Evolutionary conservation across 371 early-diverging fungal genomes (phyloP).

Genomic region (Mucor velutinosus): DNA sequence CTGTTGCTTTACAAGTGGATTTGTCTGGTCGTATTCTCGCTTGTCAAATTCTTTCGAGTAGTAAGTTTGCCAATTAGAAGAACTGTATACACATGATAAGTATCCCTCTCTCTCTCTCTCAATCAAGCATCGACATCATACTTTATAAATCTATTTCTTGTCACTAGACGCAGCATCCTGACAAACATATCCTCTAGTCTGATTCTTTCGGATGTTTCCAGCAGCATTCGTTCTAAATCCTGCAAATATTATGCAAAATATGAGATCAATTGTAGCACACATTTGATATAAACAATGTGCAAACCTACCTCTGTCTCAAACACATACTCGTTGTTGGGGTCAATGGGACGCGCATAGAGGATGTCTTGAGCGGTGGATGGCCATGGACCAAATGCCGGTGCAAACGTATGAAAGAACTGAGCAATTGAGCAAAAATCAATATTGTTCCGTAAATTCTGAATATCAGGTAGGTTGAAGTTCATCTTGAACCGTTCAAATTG

Average conservation of each 20-base stretch:
- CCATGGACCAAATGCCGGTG: conserved; percentile 49
- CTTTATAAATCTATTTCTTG: conserved; percentile 49
- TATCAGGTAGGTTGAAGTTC: conserved; percentile 21
- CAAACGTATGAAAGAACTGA: conserved; percentile 50
- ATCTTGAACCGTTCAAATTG: background rate
- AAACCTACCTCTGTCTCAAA: conserved; percentile 31
- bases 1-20: conserved; percentile 31
- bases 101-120: background rate
- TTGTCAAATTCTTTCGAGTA: conserved; percentile 58
- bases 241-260: conserved; percentile 23
- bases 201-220: conserved; percentile 31
- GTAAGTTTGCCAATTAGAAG: conserved; percentile 61
- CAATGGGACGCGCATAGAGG: conserved; percentile 20
- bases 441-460: conserved; percentile 43
- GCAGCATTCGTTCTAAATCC: conserved; percentile 51
- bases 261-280: conserved; percentile 6
- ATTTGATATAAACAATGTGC: background rate
- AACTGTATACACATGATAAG: conserved; percentile 28
- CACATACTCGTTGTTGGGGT: conserved; percentile 13
- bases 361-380: conserved; percentile 20
- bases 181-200: conserved; percentile 45
- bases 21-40: conserved; percentile 31
- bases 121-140: conserved; percentile 9
- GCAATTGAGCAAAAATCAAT: conserved; percentile 51
- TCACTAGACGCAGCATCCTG: conserved; percentile 40